A percentile compares a stretch with the other conserved stretches of the same genome.
These are phyloP conservation scores for Podospora sp. DNA, from an alignment of 495 filamentous ascomycete genomes.

Conservation along the genomic window DNA sequence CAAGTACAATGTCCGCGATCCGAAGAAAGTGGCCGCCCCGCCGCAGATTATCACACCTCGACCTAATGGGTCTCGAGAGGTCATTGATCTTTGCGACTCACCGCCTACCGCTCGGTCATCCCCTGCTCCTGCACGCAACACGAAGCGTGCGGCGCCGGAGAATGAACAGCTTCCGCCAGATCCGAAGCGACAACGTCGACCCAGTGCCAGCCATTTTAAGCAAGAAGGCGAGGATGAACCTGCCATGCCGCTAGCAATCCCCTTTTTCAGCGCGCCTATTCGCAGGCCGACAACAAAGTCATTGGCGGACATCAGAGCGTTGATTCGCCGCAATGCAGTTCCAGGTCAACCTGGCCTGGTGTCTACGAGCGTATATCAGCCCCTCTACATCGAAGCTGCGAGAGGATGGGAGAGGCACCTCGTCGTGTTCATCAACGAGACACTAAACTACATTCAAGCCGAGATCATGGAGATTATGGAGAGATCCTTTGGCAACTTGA, in stretches of 20 bases:
- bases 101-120: neutral
- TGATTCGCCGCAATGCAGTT: constrained; percentile 41
- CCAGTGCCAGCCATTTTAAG: neutral
- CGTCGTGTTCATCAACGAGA: constrained; percentile 38
- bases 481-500: constrained; percentile 38
- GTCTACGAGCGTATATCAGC: constrained; percentile 44
- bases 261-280: neutral
- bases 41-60: neutral
- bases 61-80: neutral
- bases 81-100: neutral
- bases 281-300: constrained; percentile 16
- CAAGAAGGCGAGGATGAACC: neutral
- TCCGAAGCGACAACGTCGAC: neutral
- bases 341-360: constrained; percentile 51
- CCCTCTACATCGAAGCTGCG: constrained; percentile 41
- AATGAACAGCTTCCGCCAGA: neutral
- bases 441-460: constrained; percentile 36
- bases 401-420: constrained; percentile 41
- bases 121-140: neutral
- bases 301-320: constrained; percentile 37
- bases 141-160: neutral
- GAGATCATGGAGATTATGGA: constrained; percentile 39
- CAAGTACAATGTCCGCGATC: constrained; percentile 41
- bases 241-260: constrained; percentile 18
- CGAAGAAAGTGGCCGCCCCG: neutral